Evolutionary conservation across 164 flowering plant species (phyloP).

Genomic region (Magnolia changhungtana): DNA sequence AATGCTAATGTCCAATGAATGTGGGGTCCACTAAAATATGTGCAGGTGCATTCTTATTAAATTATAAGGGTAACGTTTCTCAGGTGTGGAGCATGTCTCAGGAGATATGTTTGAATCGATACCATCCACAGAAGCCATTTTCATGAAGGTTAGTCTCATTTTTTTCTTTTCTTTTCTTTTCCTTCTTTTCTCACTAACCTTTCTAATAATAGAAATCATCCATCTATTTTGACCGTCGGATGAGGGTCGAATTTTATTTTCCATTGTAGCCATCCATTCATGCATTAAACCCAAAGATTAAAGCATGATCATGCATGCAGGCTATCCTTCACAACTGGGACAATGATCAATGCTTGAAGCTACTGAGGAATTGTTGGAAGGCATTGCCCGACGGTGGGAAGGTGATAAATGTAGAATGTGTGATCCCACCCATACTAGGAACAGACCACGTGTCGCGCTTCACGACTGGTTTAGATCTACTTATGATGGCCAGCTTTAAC

Average conservation of each 20-base stretch:
- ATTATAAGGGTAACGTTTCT: background rate
- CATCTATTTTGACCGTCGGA: background rate
- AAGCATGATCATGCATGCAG: background rate
- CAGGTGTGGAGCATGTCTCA: constrained; percentile 74
- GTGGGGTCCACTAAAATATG: no score
- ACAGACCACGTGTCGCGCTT: constrained; percentile 1
- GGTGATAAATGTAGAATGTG: constrained; percentile 31
- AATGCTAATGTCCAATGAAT: no score
- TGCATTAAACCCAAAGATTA: no score
- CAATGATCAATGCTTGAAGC: constrained; percentile 29
- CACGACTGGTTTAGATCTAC: constrained; percentile 16
- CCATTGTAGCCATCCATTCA: no score
- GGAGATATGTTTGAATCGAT: constrained; percentile 88
- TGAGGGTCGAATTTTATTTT: no score
- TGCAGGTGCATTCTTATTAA: background rate
- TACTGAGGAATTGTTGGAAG: constrained; percentile 31
- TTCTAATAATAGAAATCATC: background rate
- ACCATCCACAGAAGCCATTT: constrained; percentile 78
- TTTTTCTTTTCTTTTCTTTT: no score
- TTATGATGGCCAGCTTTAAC: constrained; percentile 14
- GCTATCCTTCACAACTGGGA: constrained; percentile 25
- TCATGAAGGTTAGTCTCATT: constrained; percentile 65
- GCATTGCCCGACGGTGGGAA: constrained; percentile 30
- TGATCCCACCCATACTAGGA: constrained; percentile 24
- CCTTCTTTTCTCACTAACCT: no score